Evolutionary conservation across 768 basidiomycete species (phyloP), one percentile per base, ranked within the genome.

Genomic region (Tremella yokohamensis): DNA sequence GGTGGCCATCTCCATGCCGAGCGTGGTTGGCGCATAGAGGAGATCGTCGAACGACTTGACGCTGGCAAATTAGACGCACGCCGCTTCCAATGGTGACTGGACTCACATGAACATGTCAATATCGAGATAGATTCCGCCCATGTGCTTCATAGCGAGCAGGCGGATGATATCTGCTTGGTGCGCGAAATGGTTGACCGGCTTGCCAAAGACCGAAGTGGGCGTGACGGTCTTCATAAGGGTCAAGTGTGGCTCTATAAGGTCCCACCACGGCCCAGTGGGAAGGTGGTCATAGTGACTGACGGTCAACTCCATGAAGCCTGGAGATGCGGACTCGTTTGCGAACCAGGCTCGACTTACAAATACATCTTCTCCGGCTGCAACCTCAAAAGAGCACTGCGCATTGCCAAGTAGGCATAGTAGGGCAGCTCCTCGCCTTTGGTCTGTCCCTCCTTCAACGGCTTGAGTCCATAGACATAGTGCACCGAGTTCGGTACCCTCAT

Each of bases 371-470:
- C 69, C 34, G 77, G 77, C 45, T 64, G 55, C 15, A 78, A 56
- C 64, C 74, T 71, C 19, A 78, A 59, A 19, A 78, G 18, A 38
- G 74, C 77, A 51, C 73, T 75, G 55, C 75, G 48, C 29, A 78
- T 70, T 0, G 77, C 77, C 49, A 78, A 57, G 63, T 78, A 78
- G 20, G 76, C 73, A 64, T 74, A 78, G 59, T 78, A 78, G 9
- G 76, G 76, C 40, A 78, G 63, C 49, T 76, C 69, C 49, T 75
- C 73, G 12, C 63, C 71, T 22, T 52, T 54, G 13, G 54, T 40
- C 45, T 58, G 62, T 0, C 68, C 67, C 0, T 59, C 59, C 7
- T 47, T 18, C 1, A 67, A 37, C 11, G 69, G 63, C 59, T 76
- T 78, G 40, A 77, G 55, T 2, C 76, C 76, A 60, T 73, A 78